Percentiles rank a stretch among this genome's conserved stretches.
Evolutionary conservation across 805 yeast species (phyloP).

Genomic region (Starmerella kuoi): DNA sequence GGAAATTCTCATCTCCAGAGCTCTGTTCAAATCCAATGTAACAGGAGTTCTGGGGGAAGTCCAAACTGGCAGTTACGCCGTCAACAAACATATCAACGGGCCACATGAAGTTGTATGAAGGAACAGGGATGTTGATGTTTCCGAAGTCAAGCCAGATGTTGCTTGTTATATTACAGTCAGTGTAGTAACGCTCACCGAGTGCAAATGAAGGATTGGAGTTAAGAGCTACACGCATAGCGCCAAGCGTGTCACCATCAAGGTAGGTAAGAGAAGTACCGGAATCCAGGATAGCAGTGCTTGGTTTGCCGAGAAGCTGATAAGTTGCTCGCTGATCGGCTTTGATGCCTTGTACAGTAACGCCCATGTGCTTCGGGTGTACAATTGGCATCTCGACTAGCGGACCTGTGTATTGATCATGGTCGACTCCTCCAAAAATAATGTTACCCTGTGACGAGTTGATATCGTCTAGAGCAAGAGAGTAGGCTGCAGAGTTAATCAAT

Average conservation of each 20-base stretch:
- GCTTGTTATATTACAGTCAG: constrained; percentile 30
- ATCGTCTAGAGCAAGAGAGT: constrained; percentile 50
- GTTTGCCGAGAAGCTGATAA: constrained; percentile 20
- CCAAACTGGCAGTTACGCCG: constrained; percentile 23
- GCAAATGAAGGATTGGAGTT: constrained; percentile 31
- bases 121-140: constrained; percentile 22
- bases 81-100: constrained; percentile 28
- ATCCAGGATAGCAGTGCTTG: constrained; percentile 36
- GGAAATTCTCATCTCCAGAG: constrained; percentile 26
- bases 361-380: constrained; percentile 29
- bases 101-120: constrained; percentile 29
- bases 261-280: constrained; percentile 46
- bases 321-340: constrained; percentile 23
- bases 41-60: constrained; percentile 30
- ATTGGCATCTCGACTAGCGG: constrained; percentile 30
- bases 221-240: constrained; percentile 29
- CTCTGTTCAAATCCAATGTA: constrained; percentile 28
- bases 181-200: constrained; percentile 28
- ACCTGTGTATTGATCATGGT: constrained; percentile 39
- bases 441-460: constrained; percentile 35
- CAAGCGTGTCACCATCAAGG: constrained; percentile 32
- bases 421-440: constrained; percentile 46
- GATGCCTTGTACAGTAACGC: constrained; percentile 25
- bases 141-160: constrained; percentile 27
- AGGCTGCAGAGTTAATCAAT: constrained; percentile 43